Evolutionary conservation across 176 grass and related monocot species (phyloP), one percentile per base, ranked within the genome.

Genomic region (maize (Zea mays)): DNA sequence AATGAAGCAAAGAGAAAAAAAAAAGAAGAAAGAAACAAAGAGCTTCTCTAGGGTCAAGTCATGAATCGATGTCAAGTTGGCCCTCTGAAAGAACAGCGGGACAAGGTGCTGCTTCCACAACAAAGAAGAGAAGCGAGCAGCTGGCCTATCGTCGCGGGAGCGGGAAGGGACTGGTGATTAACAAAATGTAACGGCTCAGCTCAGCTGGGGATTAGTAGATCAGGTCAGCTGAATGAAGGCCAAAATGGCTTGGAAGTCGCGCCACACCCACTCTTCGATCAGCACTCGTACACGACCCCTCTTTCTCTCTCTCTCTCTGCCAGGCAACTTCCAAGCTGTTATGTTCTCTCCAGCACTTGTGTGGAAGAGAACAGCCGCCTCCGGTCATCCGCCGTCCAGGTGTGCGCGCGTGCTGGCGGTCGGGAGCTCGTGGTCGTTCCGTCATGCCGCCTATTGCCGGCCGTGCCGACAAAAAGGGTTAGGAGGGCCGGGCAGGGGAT

Each of bases 211-310:
- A 85, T 85, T 85, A 85, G 73, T 73, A 67, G 57, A 85, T 81
- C 67, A 82, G 82, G 59, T 84, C 77, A 66, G 38, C 59, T 6
- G 78, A 15, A 34, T 60, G 6, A 73, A 73, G 59, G 67, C 60
- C 87, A 85, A 78, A 89, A 85, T 81, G 78, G 51, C 87, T 85
- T 81, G 78, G 78, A 85, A 78, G 77, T 51, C 47, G 6, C 27
- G 13, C 2, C 50, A 14, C 66, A 66, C 39, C 51, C 46, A 75
- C 72, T 66, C 58, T 76, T 27, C 27, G 27, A 27, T 72, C 49
- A 78, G 73, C 59, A 60, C 7, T 56, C 54, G 54, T 56, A 20
- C 1, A 39, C 54, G n/a, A n/a, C 52, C 6, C 17, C 38, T 39
- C 38, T 39, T 4, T 39, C 4, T 39, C 38, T 39, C 38, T 39